A percentile compares a stretch with the other conserved stretches of the same genome.
Evolutionary conservation across 768 basidiomycete species (phyloP).

Genomic region (Phylloporus sp.): DNA sequence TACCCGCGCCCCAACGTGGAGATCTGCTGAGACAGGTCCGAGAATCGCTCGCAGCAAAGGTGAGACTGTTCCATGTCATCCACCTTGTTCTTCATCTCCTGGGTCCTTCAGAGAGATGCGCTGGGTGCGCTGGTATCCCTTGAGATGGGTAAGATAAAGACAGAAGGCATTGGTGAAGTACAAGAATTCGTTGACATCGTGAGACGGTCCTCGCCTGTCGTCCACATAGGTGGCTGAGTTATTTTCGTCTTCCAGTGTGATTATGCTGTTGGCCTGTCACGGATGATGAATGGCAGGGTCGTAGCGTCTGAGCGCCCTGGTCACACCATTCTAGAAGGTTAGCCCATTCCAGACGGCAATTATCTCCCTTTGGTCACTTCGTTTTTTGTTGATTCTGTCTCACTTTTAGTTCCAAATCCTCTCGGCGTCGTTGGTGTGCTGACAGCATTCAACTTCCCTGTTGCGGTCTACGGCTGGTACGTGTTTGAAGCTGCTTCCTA

Average conservation of each 20-base stretch:
- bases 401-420: conserved; percentile 77
- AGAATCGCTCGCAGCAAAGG: conserved; percentile 76
- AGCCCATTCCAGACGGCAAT: neutral
- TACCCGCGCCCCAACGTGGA: conserved; percentile 86
- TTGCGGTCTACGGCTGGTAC: conserved; percentile 89
- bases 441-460: conserved; percentile 95
- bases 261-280: conserved; percentile 87
- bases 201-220: conserved; percentile 28
- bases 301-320: conserved; percentile 87
- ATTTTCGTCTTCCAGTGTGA: conserved; percentile 60
- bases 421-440: conserved; percentile 72
- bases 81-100: conserved; percentile 9
- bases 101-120: conserved; percentile 54
- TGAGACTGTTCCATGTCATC: conserved; percentile 22
- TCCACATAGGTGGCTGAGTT: conserved; percentile 5
- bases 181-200: conserved; percentile 96
- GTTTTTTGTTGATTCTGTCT: conserved; percentile 10
- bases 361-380: conserved; percentile 1
- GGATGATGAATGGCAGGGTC: conserved; percentile 91
- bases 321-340: conserved; percentile 88
- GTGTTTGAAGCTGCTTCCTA: conserved; percentile 11
- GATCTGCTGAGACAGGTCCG: conserved; percentile 87
- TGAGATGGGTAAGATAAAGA: conserved; percentile 89
- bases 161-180: conserved; percentile 90
- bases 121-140: conserved; percentile 82